phyloP scores from a whole-genome alignment of 2,329 filamentous ascomycete genomes.

The Aspergillus ustus region DNA sequence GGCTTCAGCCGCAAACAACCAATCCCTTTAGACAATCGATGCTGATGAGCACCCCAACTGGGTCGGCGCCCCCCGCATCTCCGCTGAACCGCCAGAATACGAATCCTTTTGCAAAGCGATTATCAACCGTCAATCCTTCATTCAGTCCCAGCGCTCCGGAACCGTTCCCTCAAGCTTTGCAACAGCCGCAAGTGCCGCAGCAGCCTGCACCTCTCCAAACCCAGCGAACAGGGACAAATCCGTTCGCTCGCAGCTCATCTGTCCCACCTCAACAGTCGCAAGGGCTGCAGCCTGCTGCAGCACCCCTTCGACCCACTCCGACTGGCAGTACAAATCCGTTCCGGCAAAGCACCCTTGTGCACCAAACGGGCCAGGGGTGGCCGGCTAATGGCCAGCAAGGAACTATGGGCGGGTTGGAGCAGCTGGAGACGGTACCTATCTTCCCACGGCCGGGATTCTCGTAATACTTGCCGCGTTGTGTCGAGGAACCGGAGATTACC shows the following conservation, averaged over 20 bases:
- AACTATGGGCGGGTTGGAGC: conserved; percentile 77
- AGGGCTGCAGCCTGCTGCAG: conserved; percentile 41
- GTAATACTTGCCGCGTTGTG: not conserved
- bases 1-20: conserved; percentile 61
- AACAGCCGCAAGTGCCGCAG: conserved; percentile 30
- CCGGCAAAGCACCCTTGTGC: conserved; percentile 86
- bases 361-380: conserved; percentile 90
- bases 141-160: conserved; percentile 28
- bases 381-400: conserved; percentile 73
- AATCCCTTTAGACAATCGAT: conserved; percentile 96
- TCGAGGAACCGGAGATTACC: not conserved
- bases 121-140: conserved; percentile 41
- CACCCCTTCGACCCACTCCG: conserved; percentile 70
- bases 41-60: conserved; percentile 61
- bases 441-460: conserved; percentile 76
- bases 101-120: conserved; percentile 80
- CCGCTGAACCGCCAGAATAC: conserved; percentile 69
- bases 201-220: conserved; percentile 46
- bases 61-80: conserved; percentile 52
- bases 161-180: conserved; percentile 29
- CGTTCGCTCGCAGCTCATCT: conserved; percentile 64
- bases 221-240: conserved; percentile 72
- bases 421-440: conserved; percentile 76
- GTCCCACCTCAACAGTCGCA: conserved; percentile 43
- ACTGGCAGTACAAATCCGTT: conserved; percentile 95